phyloP scores from a whole-genome alignment of 1,139 yeast species.

The Geotrichum citri-aurantii region DNA sequence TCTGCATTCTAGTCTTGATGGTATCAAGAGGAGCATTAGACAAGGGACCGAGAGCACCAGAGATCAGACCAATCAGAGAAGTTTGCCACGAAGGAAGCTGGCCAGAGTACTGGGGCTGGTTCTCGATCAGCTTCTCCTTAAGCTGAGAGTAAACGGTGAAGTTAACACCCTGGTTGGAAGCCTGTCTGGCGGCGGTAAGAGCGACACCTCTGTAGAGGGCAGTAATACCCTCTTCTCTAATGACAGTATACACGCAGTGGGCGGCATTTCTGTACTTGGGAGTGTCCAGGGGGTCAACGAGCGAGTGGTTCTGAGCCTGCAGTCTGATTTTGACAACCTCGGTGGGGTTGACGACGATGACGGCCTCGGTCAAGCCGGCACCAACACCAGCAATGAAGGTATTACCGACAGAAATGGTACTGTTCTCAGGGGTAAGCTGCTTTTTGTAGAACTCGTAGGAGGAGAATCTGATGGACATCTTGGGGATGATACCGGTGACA shows the following conservation, averaged over 20 bases:
- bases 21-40: conserved; percentile 98
- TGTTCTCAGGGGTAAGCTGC: conserved; percentile 55
- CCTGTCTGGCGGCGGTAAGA: conserved; percentile 95
- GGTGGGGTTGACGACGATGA: conserved; percentile 90
- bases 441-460: conserved; percentile 86
- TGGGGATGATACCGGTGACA: conserved; percentile 93
- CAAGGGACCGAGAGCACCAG: conserved; percentile 97
- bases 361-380: conserved; percentile 97
- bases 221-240: conserved; percentile 83
- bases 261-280: conserved; percentile 92
- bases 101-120: conserved; percentile 51
- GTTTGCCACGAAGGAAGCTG: conserved; percentile 90
- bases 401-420: conserved; percentile 54
- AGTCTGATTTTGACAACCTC: conserved; percentile 94
- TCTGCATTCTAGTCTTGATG: conserved; percentile 93
- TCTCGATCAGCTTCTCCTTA: conserved; percentile 60
- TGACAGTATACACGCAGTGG: conserved; percentile 79
- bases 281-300: conserved; percentile 70
- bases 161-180: conserved; percentile 97
- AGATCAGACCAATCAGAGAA: conserved; percentile 78
- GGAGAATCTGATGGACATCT: conserved; percentile 95
- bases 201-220: conserved; percentile 93
- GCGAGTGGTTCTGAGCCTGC: conserved; percentile 91
- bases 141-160: conserved; percentile 90
- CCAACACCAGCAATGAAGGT: conserved; percentile 93